Conservation (phyloP, 345 rosid genomes). For the Salix suchowensis region DNA sequence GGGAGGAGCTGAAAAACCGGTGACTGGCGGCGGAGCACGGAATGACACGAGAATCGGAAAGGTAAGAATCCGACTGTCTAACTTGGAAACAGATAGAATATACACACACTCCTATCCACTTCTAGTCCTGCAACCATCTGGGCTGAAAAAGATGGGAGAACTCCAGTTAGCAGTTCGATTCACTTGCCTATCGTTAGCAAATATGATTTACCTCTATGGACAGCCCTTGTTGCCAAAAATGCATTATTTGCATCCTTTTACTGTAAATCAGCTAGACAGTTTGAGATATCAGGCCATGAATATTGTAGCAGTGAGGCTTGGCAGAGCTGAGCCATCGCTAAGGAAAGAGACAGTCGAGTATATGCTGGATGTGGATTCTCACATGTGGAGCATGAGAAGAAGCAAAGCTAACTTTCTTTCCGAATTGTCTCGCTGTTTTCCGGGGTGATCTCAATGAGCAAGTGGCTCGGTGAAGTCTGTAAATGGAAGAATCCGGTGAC, state of each 20-base stretch:
- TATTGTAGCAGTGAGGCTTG: slow-evolving; percentile 26
- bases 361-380: slow-evolving; percentile 31
- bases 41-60: slow-evolving; percentile 27
- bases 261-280: slow-evolving; percentile 30
- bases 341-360: slow-evolving; percentile 35
- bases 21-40: slow-evolving; percentile 9
- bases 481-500: slow-evolving; percentile 27
- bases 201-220: slow-evolving; percentile 26
- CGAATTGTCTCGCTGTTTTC: slow-evolving; percentile 22
- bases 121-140: slow-evolving; percentile 30
- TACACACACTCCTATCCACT: slow-evolving; percentile 32
- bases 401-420: slow-evolving; percentile 32
- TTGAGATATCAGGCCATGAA: slow-evolving; percentile 27
- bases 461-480: slow-evolving; percentile 26
- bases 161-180: slow-evolving; percentile 31
- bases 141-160: slow-evolving; percentile 33
- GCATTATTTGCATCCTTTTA: slow-evolving; percentile 33
- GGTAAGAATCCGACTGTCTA: slow-evolving; percentile 28
- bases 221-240: slow-evolving; percentile 33
- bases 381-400: slow-evolving; percentile 39
- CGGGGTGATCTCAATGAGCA: slow-evolving; percentile 22
- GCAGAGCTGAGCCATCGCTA: slow-evolving; percentile 28
- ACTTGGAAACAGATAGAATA: slow-evolving; percentile 28
- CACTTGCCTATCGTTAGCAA: slow-evolving; percentile 26
- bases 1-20: slow-evolving; percentile 14